Evolutionary conservation across 257 asterid species (phyloP).

Genomic region (Fraxinus cuspidata): DNA sequence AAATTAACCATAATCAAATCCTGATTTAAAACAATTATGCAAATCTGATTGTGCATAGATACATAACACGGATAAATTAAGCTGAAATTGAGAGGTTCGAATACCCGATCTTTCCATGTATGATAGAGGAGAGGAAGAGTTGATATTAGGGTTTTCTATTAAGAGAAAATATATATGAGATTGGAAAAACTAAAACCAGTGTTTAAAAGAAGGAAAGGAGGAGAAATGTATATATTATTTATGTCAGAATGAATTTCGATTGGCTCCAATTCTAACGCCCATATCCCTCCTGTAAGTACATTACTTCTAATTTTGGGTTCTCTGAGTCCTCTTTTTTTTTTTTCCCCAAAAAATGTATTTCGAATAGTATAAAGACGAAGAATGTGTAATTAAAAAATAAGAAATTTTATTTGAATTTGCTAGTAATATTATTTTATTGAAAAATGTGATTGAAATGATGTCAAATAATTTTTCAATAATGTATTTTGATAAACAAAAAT

Average conservation of each 20-base stretch:
- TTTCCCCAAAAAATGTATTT: no score
- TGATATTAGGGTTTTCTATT: constrained; percentile 52
- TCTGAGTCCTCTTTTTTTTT: no score
- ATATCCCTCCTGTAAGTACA: constrained; percentile 2
- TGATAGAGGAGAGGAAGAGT: constrained; percentile 26
- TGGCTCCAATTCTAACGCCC: constrained; percentile 31
- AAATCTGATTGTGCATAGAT: constrained; percentile 27
- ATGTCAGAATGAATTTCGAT: constrained; percentile 26
- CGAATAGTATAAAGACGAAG: no score
- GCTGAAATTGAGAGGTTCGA: constrained; percentile 24
- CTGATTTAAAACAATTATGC: constrained; percentile 37
- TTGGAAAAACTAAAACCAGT: constrained; percentile 23
- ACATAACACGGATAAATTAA: not conserved
- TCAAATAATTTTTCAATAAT: no score
- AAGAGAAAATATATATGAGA: constrained; percentile 24
- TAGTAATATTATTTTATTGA: no score
- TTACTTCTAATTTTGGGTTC: not conserved
- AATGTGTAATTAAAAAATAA: no score
- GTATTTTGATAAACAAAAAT: no score
- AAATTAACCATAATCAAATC: constrained; percentile 28
- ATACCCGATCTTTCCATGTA: constrained; percentile 49
- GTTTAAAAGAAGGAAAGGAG: constrained; percentile 19
- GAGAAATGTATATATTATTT: constrained; percentile 18
- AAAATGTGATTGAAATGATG: no score
- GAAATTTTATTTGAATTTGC: no score